These are phyloP conservation scores for Fulvia fulva DNA, from an alignment of 2,329 filamentous ascomycete genomes.

Conservation along the genomic window DNA sequence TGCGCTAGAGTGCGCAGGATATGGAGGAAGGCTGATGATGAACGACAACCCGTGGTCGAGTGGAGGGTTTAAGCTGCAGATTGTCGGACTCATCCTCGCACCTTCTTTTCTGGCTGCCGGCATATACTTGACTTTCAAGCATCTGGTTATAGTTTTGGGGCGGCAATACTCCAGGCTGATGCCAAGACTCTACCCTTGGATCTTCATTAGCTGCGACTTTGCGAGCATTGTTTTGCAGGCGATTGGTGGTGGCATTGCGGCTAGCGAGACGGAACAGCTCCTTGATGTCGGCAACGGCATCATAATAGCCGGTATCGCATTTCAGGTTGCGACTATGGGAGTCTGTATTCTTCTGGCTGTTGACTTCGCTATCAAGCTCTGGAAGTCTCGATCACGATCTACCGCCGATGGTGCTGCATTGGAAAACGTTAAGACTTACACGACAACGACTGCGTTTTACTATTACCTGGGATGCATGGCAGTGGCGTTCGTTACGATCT, in stretches of 20 bases:
- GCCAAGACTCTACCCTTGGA: constrained; percentile 45
- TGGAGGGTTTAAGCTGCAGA: constrained; percentile 41
- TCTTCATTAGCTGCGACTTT: constrained; percentile 50
- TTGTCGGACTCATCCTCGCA: constrained; percentile 41
- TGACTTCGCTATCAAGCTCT: constrained; percentile 36
- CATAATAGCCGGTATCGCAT: constrained; percentile 44
- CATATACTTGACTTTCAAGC: constrained; percentile 47
- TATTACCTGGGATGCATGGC: constrained; percentile 54
- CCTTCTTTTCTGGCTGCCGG: constrained; percentile 46
- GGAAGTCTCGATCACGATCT: constrained; percentile 2
- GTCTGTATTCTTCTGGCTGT: constrained; percentile 40
- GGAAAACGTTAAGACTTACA: constrained; percentile 35
- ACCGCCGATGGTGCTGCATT: constrained; percentile 23
- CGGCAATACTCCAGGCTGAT: constrained; percentile 39
- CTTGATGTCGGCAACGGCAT: constrained; percentile 40
- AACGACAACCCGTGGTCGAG: constrained; percentile 40
- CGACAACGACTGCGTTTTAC: constrained; percentile 40
- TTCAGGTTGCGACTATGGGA: constrained; percentile 44
- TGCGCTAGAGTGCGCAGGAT: constrained; percentile 42
- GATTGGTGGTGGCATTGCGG: constrained; percentile 42
- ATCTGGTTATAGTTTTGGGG: constrained; percentile 44
- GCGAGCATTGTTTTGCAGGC: constrained; percentile 45
- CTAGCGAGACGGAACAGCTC: constrained; percentile 31
- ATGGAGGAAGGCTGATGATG: constrained; percentile 42
- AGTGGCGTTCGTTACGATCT: constrained; percentile 60